Evolutionary conservation across 805 yeast genomes (phyloP), one percentile per base, ranked within the genome.

Genomic region (Lachancea kluyveri): DNA sequence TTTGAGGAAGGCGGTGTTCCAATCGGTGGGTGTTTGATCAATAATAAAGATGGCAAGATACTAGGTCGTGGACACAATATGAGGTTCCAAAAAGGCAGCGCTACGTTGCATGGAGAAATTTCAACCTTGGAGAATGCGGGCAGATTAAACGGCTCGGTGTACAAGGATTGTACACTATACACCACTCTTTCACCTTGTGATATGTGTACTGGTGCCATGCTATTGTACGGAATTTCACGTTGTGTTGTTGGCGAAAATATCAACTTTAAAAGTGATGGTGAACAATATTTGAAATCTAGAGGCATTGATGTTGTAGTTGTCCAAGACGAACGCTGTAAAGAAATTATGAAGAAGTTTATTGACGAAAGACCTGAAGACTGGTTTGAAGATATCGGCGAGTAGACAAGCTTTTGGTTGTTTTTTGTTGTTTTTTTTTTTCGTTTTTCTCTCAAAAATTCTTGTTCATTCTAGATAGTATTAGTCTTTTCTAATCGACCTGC

Each of bases 121-220:
- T 72, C 88, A 8, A 77, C 95, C 6, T 66, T 92, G 37, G 96
- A 87, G 51, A 78, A 83, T 41, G 94, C 95, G 13, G 97, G 97
- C 6, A 72, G 97, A 50, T 65, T 92, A 36, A 77, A 79, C 14
- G 96, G 88, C 4, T 67, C 68, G 14, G 74, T 72, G 11, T 90
- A 90, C 64, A 82, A 80, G 50, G 70, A 78, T 41, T 81, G 95
- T 46, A 92, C 97, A 32, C 72, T 86, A 72, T 90, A 87, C 62
- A 87, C 96, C 18, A 83, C 96, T 0, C 64, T 90, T 43, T 83
- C 95, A 6, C 96, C 97, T 3, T 90, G 97, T 57, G 71, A 78
- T 45, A 90, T 90, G 96, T 90, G 97, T 57, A 74, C 92, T 4
- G 97, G 97, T 13, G 94, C 96, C 5, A 82, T 90, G 42, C 50